Conservation (phyloP, 83 land plant genomes). For the Diphasiastrum complanatum region DNA sequence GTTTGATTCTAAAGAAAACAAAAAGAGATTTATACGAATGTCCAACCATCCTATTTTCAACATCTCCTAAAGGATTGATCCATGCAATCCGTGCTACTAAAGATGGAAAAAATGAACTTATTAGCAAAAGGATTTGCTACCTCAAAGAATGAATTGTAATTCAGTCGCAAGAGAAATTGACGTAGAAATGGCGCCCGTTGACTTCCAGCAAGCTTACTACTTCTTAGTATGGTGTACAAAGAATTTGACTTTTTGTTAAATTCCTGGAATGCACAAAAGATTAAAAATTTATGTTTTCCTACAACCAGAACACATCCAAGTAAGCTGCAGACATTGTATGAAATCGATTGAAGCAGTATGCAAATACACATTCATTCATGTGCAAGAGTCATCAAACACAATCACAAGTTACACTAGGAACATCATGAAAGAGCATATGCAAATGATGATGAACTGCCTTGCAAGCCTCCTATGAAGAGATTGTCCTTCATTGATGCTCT, state of each 20-base stretch:
- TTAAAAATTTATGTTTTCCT: too few species aligned
- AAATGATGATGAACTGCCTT: neutral
- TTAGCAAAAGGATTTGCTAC: slow-evolving; percentile 30
- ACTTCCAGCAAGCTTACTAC: slow-evolving; percentile 94
- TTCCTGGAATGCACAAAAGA: slow-evolving; percentile 45
- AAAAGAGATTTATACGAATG: neutral
- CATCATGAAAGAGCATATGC: neutral
- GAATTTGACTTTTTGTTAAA: slow-evolving; percentile 97
- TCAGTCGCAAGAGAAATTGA: slow-evolving; percentile 78
- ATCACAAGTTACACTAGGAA: neutral
- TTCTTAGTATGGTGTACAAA: slow-evolving; percentile 79
- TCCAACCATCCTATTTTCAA: neutral
- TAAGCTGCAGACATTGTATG: too few species aligned
- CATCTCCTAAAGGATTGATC: neutral
- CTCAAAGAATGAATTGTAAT: slow-evolving; percentile 96
- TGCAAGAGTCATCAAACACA: too few species aligned
- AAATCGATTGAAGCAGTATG: too few species aligned
- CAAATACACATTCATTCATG: too few species aligned
- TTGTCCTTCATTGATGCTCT: too few species aligned
- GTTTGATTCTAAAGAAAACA: too few species aligned
- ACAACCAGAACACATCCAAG: too few species aligned
- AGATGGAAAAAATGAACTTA: too few species aligned
- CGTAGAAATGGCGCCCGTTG: slow-evolving; percentile 90
- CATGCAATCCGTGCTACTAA: too few species aligned
- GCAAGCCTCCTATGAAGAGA: too few species aligned